phyloP scores from a whole-genome alignment of 2,329 filamentous ascomycete genomes.

The Microascus cirrosus region DNA sequence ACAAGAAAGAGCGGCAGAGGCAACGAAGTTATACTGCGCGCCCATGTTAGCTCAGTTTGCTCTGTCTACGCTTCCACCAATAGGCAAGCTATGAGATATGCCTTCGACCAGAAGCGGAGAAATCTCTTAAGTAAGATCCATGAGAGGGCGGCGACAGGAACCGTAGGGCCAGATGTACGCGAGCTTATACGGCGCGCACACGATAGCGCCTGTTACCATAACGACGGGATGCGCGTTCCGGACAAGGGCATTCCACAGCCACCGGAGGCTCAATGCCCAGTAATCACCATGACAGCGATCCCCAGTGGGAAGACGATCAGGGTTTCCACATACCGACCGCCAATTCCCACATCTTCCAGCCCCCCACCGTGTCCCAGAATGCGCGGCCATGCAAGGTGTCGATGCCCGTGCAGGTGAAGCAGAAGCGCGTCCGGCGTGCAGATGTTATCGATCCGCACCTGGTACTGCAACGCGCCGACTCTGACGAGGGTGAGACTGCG shows the following conservation, averaged over 20 bases:
- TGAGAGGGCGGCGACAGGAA: conserved; percentile 26
- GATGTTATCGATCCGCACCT: conserved; percentile 17
- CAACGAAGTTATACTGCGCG: conserved; percentile 37
- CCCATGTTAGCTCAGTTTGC: background rate
- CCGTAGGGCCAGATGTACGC: conserved; percentile 30
- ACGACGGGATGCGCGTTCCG: conserved; percentile 27
- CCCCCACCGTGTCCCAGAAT: conserved; percentile 29
- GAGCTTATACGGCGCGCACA: conserved; percentile 27
- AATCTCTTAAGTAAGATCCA: conserved; percentile 29
- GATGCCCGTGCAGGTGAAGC: conserved; percentile 16
- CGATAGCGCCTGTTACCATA: conserved; percentile 21
- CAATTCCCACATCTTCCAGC: conserved; percentile 21
- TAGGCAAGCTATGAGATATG: background rate
- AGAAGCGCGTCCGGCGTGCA: conserved; percentile 14
- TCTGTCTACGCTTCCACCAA: background rate
- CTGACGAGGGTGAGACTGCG: conserved; percentile 20
- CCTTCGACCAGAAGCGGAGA: conserved; percentile 23
- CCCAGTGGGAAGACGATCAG: conserved; percentile 23
- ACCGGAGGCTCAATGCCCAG: conserved; percentile 19
- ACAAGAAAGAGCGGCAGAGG: conserved; percentile 37
- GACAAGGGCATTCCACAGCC: conserved; percentile 18
- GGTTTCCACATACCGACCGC: conserved; percentile 21
- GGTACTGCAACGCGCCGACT: conserved; percentile 23
- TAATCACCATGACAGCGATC: conserved; percentile 17
- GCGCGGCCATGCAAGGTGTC: conserved; percentile 23